Evolutionary conservation across 257 asterid genomes (phyloP), one percentile per base, ranked within the genome.

Genomic region (Petrea volubilis): DNA sequence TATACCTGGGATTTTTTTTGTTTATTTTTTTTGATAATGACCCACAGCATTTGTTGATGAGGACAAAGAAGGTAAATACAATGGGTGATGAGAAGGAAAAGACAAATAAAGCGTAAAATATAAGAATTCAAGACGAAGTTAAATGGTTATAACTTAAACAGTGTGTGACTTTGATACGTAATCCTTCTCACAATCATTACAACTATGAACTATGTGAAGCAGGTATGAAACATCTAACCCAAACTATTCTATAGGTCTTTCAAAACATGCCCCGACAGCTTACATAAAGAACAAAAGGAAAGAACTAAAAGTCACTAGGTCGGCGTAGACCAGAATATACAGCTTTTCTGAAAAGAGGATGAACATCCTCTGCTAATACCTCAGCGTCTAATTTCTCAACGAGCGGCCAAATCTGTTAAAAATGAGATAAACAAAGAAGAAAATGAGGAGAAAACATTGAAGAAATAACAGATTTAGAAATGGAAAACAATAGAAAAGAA

Each of bases 331-430:
- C 99, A 44, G 81, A 84, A 69, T 88, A 92, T 36, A 95, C 73
- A 29, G 95, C 87, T 86, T 79, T 88, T 64, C 85, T 87, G 23
- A 95, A 46, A 11, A 90, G 93, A 56, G 96, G 97, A 71, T 88
- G 98, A 62, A 70, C 89, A 33, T 87, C 97, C 67, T 90, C 88
- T 0, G 87, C 84, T 52, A 95, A 77, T 38, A 95, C 95, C 83
- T 88, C 95, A 0, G 93, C 83, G 47, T 94, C 97, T 66, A 95
- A 44, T 82, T 83, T 92, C 90, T 87, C 96, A 47, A 87, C 64
- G 60, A 79, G 86, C 1, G 87, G 83, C 99, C 99, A 92, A 34
- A 95, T 87, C 99, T 95, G 91, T 64, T 68, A 41, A 58, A 57
- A 49, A 77, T 33, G 34, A 38, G 63, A 73, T 17, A 58, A 64